Evolutionary conservation across 2,329 filamentous ascomycete species (phyloP).

Genomic region (Pochonia chlamydosporia): DNA sequence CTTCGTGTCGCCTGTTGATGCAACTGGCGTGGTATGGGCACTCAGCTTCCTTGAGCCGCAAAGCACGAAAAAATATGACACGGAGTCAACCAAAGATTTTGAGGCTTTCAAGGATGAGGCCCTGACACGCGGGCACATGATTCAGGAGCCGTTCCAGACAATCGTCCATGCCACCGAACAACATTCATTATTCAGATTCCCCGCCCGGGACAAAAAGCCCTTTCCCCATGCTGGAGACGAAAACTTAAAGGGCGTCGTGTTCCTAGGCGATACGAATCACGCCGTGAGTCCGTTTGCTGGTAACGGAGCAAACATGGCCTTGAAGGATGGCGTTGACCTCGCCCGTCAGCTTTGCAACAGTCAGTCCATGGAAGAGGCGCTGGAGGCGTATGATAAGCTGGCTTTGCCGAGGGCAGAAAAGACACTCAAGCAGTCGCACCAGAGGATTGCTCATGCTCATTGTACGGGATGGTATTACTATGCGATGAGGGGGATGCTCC

Average conservation of each 20-base stretch:
- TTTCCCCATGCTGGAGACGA: conserved; percentile 25
- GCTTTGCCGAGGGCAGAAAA: conserved; percentile 24
- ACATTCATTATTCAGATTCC: conserved; percentile 26
- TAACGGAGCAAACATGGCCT: conserved; percentile 37
- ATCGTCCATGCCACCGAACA: conserved; percentile 29
- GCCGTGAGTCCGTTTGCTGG: conserved; percentile 38
- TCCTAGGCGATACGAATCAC: conserved; percentile 41
- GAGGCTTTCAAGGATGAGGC: too few species aligned
- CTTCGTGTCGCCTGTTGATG: conserved; percentile 34
- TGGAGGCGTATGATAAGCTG: conserved; percentile 25
- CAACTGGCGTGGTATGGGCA: conserved; percentile 30
- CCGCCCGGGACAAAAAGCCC: conserved; percentile 34
- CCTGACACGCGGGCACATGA: conserved; percentile 17
- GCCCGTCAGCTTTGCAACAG: conserved; percentile 25
- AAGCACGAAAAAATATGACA: conserved; percentile 10
- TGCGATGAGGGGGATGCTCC: conserved; percentile 1
- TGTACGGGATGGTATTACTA: conserved; percentile 3
- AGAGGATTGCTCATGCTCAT: conserved; percentile 11
- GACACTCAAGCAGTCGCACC: conserved; percentile 15
- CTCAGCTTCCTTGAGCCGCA: conserved; percentile 25
- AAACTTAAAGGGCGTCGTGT: conserved; percentile 23
- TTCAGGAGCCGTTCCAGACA: conserved; percentile 28
- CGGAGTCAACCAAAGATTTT: too few species aligned
- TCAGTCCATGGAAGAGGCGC: conserved; percentile 18
- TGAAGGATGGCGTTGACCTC: conserved; percentile 36